Conservation (phyloP, 2,329 filamentous ascomycete species). For the Fusarium humuli region DNA sequence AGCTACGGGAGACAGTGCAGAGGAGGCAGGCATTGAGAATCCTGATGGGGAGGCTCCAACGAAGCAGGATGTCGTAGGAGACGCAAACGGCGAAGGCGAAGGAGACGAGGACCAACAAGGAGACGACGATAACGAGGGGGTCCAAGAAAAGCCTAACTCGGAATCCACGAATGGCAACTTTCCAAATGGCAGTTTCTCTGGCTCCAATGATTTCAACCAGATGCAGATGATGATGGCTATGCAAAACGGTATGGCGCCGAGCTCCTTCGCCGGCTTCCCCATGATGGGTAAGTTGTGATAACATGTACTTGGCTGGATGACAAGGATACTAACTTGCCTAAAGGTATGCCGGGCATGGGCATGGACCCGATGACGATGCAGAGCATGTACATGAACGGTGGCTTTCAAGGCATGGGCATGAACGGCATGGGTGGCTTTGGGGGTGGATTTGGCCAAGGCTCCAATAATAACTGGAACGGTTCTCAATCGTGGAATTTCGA, state of each 20-base stretch:
- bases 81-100: constrained; percentile 39
- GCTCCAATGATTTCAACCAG: constrained; percentile 75
- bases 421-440: constrained; percentile 81
- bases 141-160: constrained; percentile 50
- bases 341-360: constrained; percentile 83
- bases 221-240: constrained; percentile 86
- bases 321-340: constrained; percentile 46
- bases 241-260: constrained; percentile 73
- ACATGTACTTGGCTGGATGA: not conserved
- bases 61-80: constrained; percentile 41
- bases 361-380: constrained; percentile 86
- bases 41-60: constrained; percentile 34
- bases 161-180: constrained; percentile 62
- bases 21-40: constrained; percentile 33
- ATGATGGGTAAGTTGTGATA: constrained; percentile 83
- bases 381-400: constrained; percentile 82
- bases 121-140: constrained; percentile 48
- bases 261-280: constrained; percentile 69
- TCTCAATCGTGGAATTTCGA: constrained; percentile 85
- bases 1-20: constrained; percentile 26
- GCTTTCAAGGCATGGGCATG: constrained; percentile 82
- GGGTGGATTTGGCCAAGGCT: constrained; percentile 69
- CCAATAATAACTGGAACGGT: constrained; percentile 84
- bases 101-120: constrained; percentile 36
- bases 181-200: constrained; percentile 69